Evolutionary conservation across 805 yeast genomes (phyloP).

Genomic region (Yamadazyma olivae): DNA sequence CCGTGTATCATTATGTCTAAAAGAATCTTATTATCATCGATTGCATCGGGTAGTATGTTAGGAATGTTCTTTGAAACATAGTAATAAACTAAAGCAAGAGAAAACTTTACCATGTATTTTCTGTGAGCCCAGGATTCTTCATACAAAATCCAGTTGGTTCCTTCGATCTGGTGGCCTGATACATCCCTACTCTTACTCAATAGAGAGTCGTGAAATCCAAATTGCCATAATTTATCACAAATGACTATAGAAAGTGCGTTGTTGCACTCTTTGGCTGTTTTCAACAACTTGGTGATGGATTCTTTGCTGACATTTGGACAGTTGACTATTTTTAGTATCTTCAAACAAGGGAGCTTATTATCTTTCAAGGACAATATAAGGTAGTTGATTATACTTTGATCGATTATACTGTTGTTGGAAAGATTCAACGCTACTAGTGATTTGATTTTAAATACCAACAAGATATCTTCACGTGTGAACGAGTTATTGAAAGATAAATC

Average conservation of each 20-base stretch:
- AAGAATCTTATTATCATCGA: constrained; percentile 2
- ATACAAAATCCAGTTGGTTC: constrained; percentile 23
- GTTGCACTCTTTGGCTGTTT: not conserved
- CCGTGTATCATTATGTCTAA: constrained; percentile 17
- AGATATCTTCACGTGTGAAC: constrained; percentile 19
- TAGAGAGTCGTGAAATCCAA: constrained; percentile 2
- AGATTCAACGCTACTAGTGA: constrained; percentile 27
- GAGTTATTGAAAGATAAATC: constrained; percentile 22
- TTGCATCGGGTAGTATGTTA: constrained; percentile 2
- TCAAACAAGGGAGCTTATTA: constrained; percentile 16
- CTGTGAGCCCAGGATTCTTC: constrained; percentile 8
- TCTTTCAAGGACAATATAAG: constrained; percentile 17
- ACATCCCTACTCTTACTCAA: not conserved
- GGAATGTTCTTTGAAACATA: constrained; percentile 14
- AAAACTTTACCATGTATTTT: constrained; percentile 15
- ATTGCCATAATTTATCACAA: constrained; percentile 10
- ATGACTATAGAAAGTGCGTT: constrained; percentile 10
- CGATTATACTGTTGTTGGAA: constrained; percentile 24
- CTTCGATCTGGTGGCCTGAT: constrained; percentile 10
- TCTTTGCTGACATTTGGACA: constrained; percentile 17
- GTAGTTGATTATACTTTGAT: constrained; percentile 28
- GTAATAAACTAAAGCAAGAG: constrained; percentile 23
- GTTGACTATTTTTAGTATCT: constrained; percentile 19
- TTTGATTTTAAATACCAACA: constrained; percentile 23
- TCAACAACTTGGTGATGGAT: constrained; percentile 12